phyloP scores from a whole-genome alignment of 164 flowering plant species.

The Vitis rupestris region DNA sequence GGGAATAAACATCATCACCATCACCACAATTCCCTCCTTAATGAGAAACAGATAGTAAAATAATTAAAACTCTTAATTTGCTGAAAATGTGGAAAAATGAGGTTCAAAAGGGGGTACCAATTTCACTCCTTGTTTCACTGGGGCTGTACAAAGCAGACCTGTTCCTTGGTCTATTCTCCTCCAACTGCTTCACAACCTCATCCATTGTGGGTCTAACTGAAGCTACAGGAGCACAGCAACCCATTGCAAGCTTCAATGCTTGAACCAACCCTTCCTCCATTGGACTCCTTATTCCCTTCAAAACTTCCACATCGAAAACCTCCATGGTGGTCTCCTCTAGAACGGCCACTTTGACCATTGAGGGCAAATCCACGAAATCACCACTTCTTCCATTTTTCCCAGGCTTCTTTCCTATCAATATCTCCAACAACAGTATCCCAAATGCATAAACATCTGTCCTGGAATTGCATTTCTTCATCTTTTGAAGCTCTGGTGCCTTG shows the following conservation, averaged over 20 bases:
- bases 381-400: conserved; percentile 63
- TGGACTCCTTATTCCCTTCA: conserved; percentile 90
- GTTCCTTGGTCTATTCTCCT: conserved; percentile 93
- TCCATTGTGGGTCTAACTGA: conserved; percentile 88
- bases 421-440: conserved; percentile 85
- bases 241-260: conserved; percentile 99
- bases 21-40: neutral
- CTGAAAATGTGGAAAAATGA: conserved; percentile 5
- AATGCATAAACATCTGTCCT: conserved; percentile 93
- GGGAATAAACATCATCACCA: neutral
- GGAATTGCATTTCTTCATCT: conserved; percentile 88
- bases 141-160: conserved; percentile 96
- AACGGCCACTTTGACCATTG: conserved; percentile 89
- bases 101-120: conserved; percentile 75
- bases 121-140: conserved; percentile 87
- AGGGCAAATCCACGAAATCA: conserved; percentile 75
- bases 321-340: conserved; percentile 96
- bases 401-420: conserved; percentile 84
- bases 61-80: neutral
- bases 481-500: conserved; percentile 95
- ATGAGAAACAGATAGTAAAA: neutral
- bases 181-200: conserved; percentile 92
- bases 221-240: conserved; percentile 97
- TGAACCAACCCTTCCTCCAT: conserved; percentile 98
- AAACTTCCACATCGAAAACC: conserved; percentile 78